Base-by-base conservation (phyloP, 2,329 filamentous ascomycete species). In the Epichloe amarillans region DNA sequence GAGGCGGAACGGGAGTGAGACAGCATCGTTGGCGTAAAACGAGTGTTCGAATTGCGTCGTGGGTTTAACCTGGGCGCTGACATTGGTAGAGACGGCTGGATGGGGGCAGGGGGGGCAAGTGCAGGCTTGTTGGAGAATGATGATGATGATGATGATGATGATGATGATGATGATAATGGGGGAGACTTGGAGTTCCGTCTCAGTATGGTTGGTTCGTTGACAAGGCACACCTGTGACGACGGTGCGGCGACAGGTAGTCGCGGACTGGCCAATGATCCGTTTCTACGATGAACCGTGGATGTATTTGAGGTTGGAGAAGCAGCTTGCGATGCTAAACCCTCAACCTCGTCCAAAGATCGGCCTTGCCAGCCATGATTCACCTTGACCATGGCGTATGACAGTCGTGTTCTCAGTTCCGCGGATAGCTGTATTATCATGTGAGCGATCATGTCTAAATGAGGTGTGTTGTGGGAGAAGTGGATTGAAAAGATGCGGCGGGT, bases 301-400 rank as follows among this genome's bases (percentile, higher is more conserved):
- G 74, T 70, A 65, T 76, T 76, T 46, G 83, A 75, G 36, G 75
- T 70, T 26, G 82, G 80, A 1, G 84, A 87, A 19, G 73, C 77
- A 52, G 76, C 76, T 50, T 84, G 81, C 1, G 86, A 87, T 10
- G 86, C 80, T 40, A 88, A 69, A 45, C 79, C 80, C 67, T 91
- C 88, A 33, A 91, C 79, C 66, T 91, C 86, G 50, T 85, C 82
- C 52, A 93, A 80, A 17, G 81, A 82, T 55, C 84, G 82, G 47
- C 83, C 77, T 67, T 95, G 86, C 84, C 89, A 93, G 52, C 88
- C 88, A 62, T 94, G 83, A 63, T 88, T 88, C 40, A 96, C 86
- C 67, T 95, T 96, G 63, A 94, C 78, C 78, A 95, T 93, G 56
- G 91, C 91, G 66, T 96, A 96, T 6, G 88, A 88, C 30, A 97